phyloP scores from a whole-genome alignment of 2,329 filamentous ascomycete genomes.

The Fusarium illudens region DNA sequence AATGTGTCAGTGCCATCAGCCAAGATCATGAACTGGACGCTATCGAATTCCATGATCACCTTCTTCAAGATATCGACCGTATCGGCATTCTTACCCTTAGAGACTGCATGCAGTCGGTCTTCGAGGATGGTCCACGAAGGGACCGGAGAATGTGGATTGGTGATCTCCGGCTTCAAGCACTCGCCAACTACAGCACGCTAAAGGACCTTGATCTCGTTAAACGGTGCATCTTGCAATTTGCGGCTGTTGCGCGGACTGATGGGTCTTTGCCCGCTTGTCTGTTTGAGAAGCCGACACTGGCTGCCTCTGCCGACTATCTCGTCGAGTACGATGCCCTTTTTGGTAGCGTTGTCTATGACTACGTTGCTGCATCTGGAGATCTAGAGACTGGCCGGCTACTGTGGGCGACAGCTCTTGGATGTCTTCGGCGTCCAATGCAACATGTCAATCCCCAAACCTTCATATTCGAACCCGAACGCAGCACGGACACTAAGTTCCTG shows the following conservation, averaged over 20 bases:
- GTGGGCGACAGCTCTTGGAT: neutral
- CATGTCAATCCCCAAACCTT: neutral
- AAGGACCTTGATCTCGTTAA: slow-evolving; percentile 42
- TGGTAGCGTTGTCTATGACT: neutral
- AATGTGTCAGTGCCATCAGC: neutral
- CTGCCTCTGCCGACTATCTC: neutral
- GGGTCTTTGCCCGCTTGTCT: neutral
- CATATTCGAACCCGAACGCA: neutral
- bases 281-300: neutral
- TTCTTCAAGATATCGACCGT: neutral
- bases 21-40: neutral
- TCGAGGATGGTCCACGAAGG: slow-evolving; percentile 50
- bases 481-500: neutral
- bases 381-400: neutral
- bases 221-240: neutral
- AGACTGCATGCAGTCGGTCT: slow-evolving; percentile 52
- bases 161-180: slow-evolving; percentile 48
- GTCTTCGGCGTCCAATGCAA: neutral
- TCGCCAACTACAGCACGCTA: slow-evolving; percentile 50
- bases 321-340: neutral
- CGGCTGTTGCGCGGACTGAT: neutral
- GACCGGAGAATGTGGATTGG: slow-evolving; percentile 50
- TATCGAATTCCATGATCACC: neutral
- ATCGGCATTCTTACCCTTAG: slow-evolving; percentile 44
- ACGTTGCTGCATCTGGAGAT: neutral